Evolutionary conservation across 2,329 filamentous ascomycete species (phyloP).

Genomic region (Penicillium sp.): DNA sequence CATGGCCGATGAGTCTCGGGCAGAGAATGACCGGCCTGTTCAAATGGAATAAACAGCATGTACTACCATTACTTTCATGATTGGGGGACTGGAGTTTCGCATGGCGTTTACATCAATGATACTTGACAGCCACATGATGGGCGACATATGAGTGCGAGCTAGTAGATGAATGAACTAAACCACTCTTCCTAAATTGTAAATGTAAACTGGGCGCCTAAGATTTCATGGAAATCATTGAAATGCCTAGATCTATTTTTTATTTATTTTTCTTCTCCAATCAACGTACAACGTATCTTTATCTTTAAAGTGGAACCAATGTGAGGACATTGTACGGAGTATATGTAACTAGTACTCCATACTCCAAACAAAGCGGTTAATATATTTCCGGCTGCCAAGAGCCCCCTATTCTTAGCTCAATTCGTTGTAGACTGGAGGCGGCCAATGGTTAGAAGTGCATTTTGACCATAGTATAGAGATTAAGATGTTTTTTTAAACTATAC

Average conservation of each 20-base stretch:
- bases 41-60: conserved; percentile 14
- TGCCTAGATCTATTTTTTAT: no score
- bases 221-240: no score
- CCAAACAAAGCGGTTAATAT: conserved; percentile 5
- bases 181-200: neutral
- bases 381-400: conserved; percentile 18
- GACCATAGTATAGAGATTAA: neutral
- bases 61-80: conserved; percentile 27
- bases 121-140: neutral
- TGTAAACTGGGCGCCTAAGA: no score
- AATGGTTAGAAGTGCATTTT: neutral
- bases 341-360: neutral
- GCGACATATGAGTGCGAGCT: neutral
- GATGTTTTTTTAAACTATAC: neutral
- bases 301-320: neutral
- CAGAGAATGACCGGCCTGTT: conserved; percentile 75
- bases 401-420: conserved; percentile 16
- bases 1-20: conserved; percentile 76
- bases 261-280: no score
- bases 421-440: neutral
- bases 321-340: neutral
- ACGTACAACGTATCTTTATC: no score
- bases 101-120: conserved; percentile 11
- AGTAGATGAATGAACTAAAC: neutral
- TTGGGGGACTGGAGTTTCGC: conserved; percentile 24